Base-by-base conservation (phyloP, 2,329 filamentous ascomycete species). In the Paraphoma chrysanthemicola region DNA sequence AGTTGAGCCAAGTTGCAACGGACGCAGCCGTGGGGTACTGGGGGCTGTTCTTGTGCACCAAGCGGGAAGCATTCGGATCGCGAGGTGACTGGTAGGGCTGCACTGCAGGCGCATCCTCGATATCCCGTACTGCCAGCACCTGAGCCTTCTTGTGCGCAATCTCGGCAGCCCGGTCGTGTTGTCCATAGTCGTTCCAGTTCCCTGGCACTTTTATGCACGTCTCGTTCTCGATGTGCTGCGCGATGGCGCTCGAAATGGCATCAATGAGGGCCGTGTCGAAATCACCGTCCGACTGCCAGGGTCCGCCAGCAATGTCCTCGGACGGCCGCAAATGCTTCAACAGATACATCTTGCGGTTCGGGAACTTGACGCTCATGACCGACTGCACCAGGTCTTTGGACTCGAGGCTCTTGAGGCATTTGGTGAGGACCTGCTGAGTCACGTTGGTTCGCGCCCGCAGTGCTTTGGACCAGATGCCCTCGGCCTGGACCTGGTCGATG, bases 341-440 rank as follows among this genome's bases (percentile, higher is more conserved):
- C 84, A 99, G 96, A 83, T 95, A 99, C 85, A 96, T 97, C 79
- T 96, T 97, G 74, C 95, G 90, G 64, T 89, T 91, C 29, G 92
- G 92, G 72, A 91, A 89, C 79, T 96, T 93, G 78, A 96, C 93
- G 76, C 90, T 95, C 79, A 94, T 95, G 79, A 98, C 93, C 55
- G 89, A 88, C 70, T 91, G 90, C 76, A 99, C 93, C 73, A 96
- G 88, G 36, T 88, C 87, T 74, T 92, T 93, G 39, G 84, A 81
- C 76, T 96, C 91, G 59, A 99, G 87, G 60, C 89, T 87, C 80
- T 96, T 97, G 66, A 98, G 84, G 29, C 88, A 88, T 68, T 90
- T 90, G 67, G 90, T 91, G 68, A 98, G 85, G 38, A 91, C 87
- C 48, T 89, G 89, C 70, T 94, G 91, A 79, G 96, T 92, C 75